These are phyloP conservation scores for Daldinia loculata DNA, from an alignment of 495 filamentous ascomycete genomes.

Conservation along the genomic window DNA sequence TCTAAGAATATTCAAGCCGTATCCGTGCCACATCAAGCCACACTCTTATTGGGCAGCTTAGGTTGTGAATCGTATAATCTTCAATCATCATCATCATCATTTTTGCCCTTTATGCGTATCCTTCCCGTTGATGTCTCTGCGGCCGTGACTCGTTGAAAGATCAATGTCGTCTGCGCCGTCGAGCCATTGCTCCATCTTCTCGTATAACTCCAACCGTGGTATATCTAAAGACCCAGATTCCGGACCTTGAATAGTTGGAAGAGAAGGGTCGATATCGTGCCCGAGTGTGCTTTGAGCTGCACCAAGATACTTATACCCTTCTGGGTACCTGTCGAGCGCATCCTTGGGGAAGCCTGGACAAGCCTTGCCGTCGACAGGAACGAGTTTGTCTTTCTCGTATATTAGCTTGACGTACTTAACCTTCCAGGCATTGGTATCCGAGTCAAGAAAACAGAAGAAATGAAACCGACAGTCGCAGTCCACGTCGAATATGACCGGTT, in stretches of 20 bases:
- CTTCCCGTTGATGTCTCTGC: background rate
- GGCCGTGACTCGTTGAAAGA: slow-evolving; percentile 18
- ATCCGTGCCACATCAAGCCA: background rate
- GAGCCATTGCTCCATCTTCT: slow-evolving; percentile 57
- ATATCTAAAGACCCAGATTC: slow-evolving; percentile 38
- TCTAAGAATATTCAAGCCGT: background rate
- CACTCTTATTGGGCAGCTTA: background rate
- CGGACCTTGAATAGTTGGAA: slow-evolving; percentile 48
- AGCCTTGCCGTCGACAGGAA: slow-evolving; percentile 63
- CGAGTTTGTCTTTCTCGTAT: slow-evolving; percentile 75
- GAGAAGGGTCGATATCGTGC: slow-evolving; percentile 51
- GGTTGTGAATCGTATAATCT: background rate
- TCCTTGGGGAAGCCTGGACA: slow-evolving; percentile 59
- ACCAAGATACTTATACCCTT: slow-evolving; percentile 66
- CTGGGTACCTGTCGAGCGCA: slow-evolving; percentile 59
- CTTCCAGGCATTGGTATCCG: slow-evolving; percentile 58
- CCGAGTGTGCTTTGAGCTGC: slow-evolving; percentile 56
- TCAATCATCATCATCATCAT: background rate
- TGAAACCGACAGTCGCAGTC: slow-evolving; percentile 71
- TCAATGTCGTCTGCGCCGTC: slow-evolving; percentile 48
- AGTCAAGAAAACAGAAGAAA: slow-evolving; percentile 65
- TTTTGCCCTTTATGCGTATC: slow-evolving; percentile 1
- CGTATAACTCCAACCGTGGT: slow-evolving; percentile 53
- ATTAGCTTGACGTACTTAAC: slow-evolving; percentile 69
- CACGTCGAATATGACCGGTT: slow-evolving; percentile 62